Evolutionary conservation across 305 asterid genomes (phyloP).

Genomic region (Solanum hybrid): DNA sequence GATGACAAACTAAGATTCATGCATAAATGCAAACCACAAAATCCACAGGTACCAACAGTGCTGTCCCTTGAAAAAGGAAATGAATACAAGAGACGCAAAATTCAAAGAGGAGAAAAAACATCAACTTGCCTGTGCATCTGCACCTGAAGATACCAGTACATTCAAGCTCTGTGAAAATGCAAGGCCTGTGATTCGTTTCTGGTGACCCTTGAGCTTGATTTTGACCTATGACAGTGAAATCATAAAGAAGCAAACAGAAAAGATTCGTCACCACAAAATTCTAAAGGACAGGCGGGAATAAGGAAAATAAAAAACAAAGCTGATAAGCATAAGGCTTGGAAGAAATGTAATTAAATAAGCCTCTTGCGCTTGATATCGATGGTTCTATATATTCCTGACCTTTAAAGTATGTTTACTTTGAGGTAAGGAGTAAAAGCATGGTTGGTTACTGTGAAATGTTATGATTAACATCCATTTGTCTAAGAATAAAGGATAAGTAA

Average conservation of each 20-base stretch:
- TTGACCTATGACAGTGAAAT: slow-evolving; percentile 44
- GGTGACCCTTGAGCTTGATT: slow-evolving; percentile 94
- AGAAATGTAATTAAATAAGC: neutral
- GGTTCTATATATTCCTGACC: neutral
- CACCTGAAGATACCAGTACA: slow-evolving; percentile 89
- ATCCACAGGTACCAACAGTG: neutral
- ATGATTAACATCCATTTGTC: neutral
- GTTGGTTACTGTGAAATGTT: neutral
- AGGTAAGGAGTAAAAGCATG: neutral
- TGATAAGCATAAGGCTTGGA: neutral
- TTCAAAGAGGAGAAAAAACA: neutral
- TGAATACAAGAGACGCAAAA: neutral
- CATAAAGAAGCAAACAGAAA: neutral
- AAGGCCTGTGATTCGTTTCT: slow-evolving; percentile 90
- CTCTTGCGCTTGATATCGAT: neutral
- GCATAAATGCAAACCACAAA: neutral
- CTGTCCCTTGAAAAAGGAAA: neutral
- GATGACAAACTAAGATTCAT: neutral
- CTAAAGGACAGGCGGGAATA: neutral
- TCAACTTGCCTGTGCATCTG: slow-evolving; percentile 87
- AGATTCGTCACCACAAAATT: neutral
- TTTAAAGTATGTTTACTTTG: neutral
- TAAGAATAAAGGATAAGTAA: neutral
- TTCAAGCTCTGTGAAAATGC: slow-evolving; percentile 88
- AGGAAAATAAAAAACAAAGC: neutral